These are phyloP conservation scores for Colletotrichum tofieldiae DNA, from an alignment of 2,329 filamentous ascomycete genomes.

Conservation along the genomic window DNA sequence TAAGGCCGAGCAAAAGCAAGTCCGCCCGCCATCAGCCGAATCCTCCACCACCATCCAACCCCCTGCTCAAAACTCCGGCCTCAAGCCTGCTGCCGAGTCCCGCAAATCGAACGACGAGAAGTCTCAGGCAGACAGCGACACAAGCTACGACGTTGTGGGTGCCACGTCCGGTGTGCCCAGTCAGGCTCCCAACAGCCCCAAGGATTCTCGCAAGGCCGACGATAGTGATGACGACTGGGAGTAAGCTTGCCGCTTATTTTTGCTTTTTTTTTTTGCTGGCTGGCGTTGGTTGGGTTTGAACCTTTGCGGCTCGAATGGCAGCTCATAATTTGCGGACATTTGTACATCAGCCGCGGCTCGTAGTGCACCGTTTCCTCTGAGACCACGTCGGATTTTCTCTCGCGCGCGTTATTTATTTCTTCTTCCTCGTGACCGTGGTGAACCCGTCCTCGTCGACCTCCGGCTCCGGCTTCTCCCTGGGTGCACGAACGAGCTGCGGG, in stretches of 20 bases:
- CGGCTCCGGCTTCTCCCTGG: constrained; percentile 76
- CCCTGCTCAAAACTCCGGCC: constrained; percentile 53
- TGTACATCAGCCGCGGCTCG: constrained; percentile 77
- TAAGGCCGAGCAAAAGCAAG: constrained; percentile 50
- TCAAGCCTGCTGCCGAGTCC: constrained; percentile 74
- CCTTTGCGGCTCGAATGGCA: constrained; percentile 37
- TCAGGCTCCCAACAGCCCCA: constrained; percentile 80
- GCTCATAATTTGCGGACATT: constrained; percentile 78
- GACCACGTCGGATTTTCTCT: constrained; percentile 27
- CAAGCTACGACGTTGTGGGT: constrained; percentile 94
- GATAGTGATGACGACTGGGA: constrained; percentile 81
- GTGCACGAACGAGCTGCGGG: constrained; percentile 69
- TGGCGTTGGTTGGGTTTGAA: constrained; percentile 44
- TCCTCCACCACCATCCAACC: constrained; percentile 76
- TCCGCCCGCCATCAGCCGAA: constrained; percentile 64
- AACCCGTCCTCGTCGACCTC: constrained; percentile 88
- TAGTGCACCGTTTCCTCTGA: constrained; percentile 33
- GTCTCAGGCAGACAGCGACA: constrained; percentile 92
- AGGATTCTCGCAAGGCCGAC: constrained; percentile 70
- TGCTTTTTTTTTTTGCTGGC: constrained; percentile 30
- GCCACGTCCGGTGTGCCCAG: constrained; percentile 83
- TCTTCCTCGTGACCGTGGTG: constrained; percentile 81
- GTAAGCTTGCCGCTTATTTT: constrained; percentile 55
- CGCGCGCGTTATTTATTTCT: constrained; percentile 62
- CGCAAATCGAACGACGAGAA: constrained; percentile 90